Conservation (phyloP, 1,284 basidiomycete species). For the Pseudozyma pruni region DNA sequence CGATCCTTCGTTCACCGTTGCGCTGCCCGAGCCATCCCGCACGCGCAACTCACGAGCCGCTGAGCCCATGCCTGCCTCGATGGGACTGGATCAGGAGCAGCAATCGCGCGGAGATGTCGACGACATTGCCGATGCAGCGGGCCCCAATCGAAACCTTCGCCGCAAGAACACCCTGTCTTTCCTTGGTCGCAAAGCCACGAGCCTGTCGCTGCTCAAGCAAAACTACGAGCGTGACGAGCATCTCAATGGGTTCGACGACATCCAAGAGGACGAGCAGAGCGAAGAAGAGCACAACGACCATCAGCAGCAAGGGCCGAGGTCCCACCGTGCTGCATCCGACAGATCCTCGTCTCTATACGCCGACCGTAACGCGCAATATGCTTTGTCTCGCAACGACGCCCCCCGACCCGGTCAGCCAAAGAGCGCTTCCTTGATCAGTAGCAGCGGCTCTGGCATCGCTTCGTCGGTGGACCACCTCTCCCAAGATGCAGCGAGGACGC, state of each 20-base stretch:
- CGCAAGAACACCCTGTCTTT: conserved; percentile 70
- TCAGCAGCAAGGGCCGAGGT: conserved; percentile 11
- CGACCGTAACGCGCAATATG: conserved; percentile 10
- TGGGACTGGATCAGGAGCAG: conserved; percentile 10
- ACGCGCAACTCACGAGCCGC: conserved; percentile 19
- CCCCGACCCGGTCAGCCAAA: conserved; percentile 2
- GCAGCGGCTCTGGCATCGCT: conserved; percentile 33
- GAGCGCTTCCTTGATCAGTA: conserved; percentile 14
- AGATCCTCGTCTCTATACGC: conserved; percentile 19
- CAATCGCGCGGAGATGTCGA: conserved; percentile 5
- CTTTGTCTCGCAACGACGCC: conserved; percentile 6
- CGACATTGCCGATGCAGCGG: conserved; percentile 9
- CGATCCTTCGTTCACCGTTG: conserved; percentile 36
- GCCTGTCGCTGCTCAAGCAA: conserved; percentile 67
- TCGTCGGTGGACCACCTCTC: conserved; percentile 40
- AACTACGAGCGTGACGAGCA: conserved; percentile 57
- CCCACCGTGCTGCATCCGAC: conserved; percentile 4
- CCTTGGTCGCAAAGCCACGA: conserved; percentile 70
- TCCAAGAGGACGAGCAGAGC: conserved; percentile 38
- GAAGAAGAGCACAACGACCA: conserved; percentile 25
- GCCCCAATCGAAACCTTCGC: conserved; percentile 23
- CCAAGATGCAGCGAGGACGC: conserved; percentile 30
- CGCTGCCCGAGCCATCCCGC: conserved; percentile 33
- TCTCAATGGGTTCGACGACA: conserved; percentile 37
- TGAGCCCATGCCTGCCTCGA: conserved; percentile 6